phyloP scores from a whole-genome alignment of 2,329 filamentous ascomycete genomes.

The Sarocladium strictum region DNA sequence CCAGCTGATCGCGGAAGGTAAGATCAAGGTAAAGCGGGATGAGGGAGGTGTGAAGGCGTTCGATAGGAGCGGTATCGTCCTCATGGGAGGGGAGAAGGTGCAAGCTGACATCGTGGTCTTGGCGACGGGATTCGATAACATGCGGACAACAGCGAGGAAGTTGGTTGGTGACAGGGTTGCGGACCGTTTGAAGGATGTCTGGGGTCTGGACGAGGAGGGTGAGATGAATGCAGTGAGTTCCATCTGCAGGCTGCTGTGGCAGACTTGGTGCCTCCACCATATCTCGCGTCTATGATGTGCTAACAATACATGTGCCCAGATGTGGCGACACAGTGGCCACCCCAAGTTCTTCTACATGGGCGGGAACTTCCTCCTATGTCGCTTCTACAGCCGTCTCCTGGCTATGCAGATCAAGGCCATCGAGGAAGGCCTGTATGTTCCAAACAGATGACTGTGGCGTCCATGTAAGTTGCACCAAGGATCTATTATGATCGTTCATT shows the following conservation, averaged over 20 bases:
- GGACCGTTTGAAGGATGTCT: slow-evolving; percentile 25
- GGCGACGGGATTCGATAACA: slow-evolving; percentile 36
- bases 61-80: slow-evolving; percentile 15
- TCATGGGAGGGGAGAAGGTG: slow-evolving; percentile 28
- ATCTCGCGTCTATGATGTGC: too few relatives aligned
- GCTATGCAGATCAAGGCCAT: slow-evolving; percentile 34
- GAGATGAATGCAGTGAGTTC: slow-evolving; percentile 20
- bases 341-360: slow-evolving; percentile 33
- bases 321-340: slow-evolving; percentile 31
- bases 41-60: slow-evolving; percentile 27
- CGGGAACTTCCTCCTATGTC: slow-evolving; percentile 26
- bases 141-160: slow-evolving; percentile 26
- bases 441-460: background rate
- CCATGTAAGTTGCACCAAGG: too few relatives aligned
- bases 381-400: slow-evolving; percentile 28
- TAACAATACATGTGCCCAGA: slow-evolving; percentile 16
- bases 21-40: slow-evolving; percentile 27
- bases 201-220: slow-evolving; percentile 31
- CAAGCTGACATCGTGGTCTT: slow-evolving; percentile 35
- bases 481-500: too few relatives aligned
- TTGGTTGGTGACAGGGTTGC: slow-evolving; percentile 30
- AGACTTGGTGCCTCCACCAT: too few relatives aligned
- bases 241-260: too few relatives aligned
- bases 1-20: slow-evolving; percentile 53
- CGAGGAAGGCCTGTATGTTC: slow-evolving; percentile 17